phyloP scores from a whole-genome alignment of 2,329 filamentous ascomycete genomes.

The Leptographium flavum region DNA sequence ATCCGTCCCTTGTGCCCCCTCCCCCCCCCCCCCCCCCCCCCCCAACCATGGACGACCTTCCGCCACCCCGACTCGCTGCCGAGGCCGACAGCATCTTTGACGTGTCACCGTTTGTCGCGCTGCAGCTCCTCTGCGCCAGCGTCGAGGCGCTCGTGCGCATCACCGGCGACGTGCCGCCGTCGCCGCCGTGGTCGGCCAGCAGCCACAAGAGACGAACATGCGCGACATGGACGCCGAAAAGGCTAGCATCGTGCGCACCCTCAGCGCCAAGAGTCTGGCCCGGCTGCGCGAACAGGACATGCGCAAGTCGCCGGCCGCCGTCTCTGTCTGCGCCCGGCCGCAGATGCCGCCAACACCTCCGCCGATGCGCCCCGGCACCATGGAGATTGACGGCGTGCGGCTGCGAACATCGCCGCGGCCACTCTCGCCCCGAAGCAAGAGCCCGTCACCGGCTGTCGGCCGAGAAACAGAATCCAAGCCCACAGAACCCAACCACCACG shows the following conservation, averaged over 20 bases:
- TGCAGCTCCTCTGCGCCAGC: slow-evolving; percentile 63
- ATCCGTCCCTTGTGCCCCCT: no score
- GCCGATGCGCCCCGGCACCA: slow-evolving; percentile 7
- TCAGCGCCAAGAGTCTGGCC: slow-evolving; percentile 39
- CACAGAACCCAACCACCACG: slow-evolving; percentile 9
- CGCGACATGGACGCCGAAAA: slow-evolving; percentile 48
- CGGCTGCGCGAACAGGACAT: slow-evolving; percentile 28
- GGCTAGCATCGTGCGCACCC: slow-evolving; percentile 41
- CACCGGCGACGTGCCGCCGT: slow-evolving; percentile 68
- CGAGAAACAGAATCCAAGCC: neutral
- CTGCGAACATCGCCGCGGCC: slow-evolving; percentile 22
- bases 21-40: neutral
- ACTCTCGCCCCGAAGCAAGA: slow-evolving; percentile 22
- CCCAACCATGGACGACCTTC: neutral
- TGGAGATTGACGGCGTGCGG: slow-evolving; percentile 36
- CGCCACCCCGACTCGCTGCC: slow-evolving; percentile 12
- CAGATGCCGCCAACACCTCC: slow-evolving; percentile 11
- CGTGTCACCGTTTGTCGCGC: slow-evolving; percentile 56
- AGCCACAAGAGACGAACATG: slow-evolving; percentile 47
- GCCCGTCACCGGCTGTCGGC: neutral
- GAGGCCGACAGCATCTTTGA: slow-evolving; percentile 52
- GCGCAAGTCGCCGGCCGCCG: slow-evolving; percentile 10
- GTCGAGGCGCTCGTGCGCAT: slow-evolving; percentile 57
- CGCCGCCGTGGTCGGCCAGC: slow-evolving; percentile 53
- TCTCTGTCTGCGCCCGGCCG: slow-evolving; percentile 1